Evolutionary conservation across 164 flowering plant genomes (phyloP), one percentile per base, ranked within the genome.

Genomic region (Tinospora cordifolia): DNA sequence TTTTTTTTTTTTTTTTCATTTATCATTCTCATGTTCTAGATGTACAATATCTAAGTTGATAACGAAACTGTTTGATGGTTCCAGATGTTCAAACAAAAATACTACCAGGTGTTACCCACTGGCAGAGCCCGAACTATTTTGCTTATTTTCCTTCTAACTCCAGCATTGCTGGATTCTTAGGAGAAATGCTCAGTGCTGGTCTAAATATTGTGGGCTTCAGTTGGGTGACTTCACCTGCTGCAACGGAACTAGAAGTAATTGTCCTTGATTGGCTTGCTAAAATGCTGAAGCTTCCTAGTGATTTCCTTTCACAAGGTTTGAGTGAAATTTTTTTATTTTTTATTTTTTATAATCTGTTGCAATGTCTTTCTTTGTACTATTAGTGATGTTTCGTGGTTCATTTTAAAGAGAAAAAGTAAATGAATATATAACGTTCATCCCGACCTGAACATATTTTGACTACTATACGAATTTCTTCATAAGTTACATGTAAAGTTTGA

Each of bases 181-280:
- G 97, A 47, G 98, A 93, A 83, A 93, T 93, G 98, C 89, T 93
- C 30, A 91, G 98, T 83, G 93, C 90, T 66, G 97, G 86, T 27
- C 68, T 93, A 30, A 90, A 88, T 76, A 88, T 93, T 68, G 96
- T 93, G 76, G 98, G 97, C 27, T 93, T 93, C 80, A 93, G 95
- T 72, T 93, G 97, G 97, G 75, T 90, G 25, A 88, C 93, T 74
- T 93, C 97, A 80, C 97, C 98, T 64, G 97, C 98, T 46, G 98
- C 97, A 4, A 93, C 97, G 15, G 98, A 93, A 75, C 96, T 93
- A 21, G 97, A 93, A 80, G 84, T 88, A 80, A 88, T 90, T 80
- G 97, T 93, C 49, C 71, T 93, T 64, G 98, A 93, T 77, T 93
- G 98, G 98, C 90, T 91, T 81, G 92, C 86, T 44, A 89, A 91